Conservation (phyloP, 164 flowering plant species). For the Magnolia changhungtana region DNA sequence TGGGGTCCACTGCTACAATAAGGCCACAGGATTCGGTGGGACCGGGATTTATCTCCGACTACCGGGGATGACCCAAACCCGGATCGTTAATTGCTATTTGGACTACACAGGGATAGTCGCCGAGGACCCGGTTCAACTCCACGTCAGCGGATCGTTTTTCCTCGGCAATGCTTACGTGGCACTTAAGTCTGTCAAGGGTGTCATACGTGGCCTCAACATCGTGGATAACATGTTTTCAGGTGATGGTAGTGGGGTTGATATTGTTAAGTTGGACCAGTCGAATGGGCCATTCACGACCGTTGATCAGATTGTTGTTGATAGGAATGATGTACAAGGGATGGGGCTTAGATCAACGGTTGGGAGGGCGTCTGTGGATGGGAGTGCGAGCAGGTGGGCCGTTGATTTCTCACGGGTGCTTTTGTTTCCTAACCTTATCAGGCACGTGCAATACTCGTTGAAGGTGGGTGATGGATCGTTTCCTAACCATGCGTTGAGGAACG, state of each 20-base stretch:
- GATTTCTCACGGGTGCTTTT: constrained; percentile 17
- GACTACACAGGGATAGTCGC: constrained; percentile 90
- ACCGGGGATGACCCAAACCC: constrained; percentile 69
- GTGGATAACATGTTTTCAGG: constrained; percentile 88
- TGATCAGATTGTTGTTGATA: constrained; percentile 67
- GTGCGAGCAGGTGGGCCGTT: constrained; percentile 10
- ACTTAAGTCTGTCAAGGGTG: constrained; percentile 69
- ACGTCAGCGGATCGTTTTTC: constrained; percentile 59
- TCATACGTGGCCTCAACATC: constrained; percentile 53
- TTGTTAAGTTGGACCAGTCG: constrained; percentile 69
- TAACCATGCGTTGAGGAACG: constrained; percentile 52
- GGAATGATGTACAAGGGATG: constrained; percentile 19
- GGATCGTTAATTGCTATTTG: constrained; percentile 73
- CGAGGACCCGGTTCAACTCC: constrained; percentile 88
- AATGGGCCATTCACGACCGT: constrained; percentile 44
- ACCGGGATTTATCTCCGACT: constrained; percentile 65
- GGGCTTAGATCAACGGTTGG: constrained; percentile 12
- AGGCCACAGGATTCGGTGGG: constrained; percentile 91
- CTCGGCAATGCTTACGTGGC: constrained; percentile 70
- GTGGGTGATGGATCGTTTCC: constrained; percentile 33
- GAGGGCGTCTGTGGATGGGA: constrained; percentile 1
- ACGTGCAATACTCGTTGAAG: constrained; percentile 15
- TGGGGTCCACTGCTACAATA: constrained; percentile 92
- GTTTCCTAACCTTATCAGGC: constrained; percentile 13
- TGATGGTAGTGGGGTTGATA: constrained; percentile 40